Evolutionary conservation across 495 filamentous ascomycete genomes (phyloP).

Genomic region (Penicillium chermesinum): DNA sequence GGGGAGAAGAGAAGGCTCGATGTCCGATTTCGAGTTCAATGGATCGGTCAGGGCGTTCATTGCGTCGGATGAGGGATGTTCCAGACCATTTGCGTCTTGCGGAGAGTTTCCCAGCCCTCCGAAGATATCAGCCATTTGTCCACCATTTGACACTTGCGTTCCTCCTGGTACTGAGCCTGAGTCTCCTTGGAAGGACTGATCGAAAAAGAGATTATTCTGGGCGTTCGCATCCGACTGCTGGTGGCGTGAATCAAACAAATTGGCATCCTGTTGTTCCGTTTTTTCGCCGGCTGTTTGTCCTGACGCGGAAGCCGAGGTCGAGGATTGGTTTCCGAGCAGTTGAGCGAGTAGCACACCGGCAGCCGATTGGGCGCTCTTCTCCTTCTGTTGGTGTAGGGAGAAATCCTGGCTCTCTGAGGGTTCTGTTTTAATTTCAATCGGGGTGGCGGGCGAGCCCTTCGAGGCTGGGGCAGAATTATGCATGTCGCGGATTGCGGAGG

Average conservation of each 20-base stretch:
- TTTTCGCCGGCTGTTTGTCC: conserved; percentile 9
- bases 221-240: conserved; percentile 8
- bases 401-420: conserved; percentile 15
- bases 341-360: conserved; percentile 43
- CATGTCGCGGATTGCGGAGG: conserved; percentile 44
- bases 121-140: conserved; percentile 13
- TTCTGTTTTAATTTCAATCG: conserved; percentile 37
- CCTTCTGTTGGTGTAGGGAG: conserved; percentile 12
- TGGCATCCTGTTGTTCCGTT: conserved; percentile 15
- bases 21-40: conserved; percentile 26
- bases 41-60: conserved; percentile 34
- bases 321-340: conserved; percentile 36
- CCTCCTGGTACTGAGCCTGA: conserved; percentile 11
- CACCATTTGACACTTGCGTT: conserved; percentile 21
- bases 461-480: conserved; percentile 42
- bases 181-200: conserved; percentile 8
- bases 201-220: conserved; percentile 8
- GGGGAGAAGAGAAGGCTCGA: conserved; percentile 37
- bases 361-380: conserved; percentile 32
- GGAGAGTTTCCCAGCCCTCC: conserved; percentile 11
- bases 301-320: conserved; percentile 17
- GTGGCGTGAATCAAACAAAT: conserved; percentile 19
- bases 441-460: conserved; percentile 27
- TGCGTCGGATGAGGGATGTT: conserved; percentile 15
- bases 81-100: conserved; percentile 7